These are phyloP conservation scores for Suillus spraguei DNA, from an alignment of 768 basidiomycete species.

Conservation along the genomic window DNA sequence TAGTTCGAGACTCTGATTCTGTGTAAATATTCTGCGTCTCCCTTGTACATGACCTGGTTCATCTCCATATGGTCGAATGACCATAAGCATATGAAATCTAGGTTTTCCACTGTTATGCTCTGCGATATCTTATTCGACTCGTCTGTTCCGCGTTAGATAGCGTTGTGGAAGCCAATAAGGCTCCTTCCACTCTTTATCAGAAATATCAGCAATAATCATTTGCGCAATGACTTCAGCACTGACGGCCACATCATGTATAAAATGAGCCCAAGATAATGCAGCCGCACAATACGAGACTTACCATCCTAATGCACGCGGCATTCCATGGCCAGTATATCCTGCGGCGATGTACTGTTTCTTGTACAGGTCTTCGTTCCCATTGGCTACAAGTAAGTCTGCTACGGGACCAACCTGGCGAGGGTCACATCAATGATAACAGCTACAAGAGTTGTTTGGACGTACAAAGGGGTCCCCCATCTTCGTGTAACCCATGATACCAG, in stretches of 20 bases:
- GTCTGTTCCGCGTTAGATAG: slow-evolving; percentile 43
- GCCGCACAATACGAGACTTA: slow-evolving; percentile 8
- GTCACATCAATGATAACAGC: neutral
- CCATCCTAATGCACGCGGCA: slow-evolving; percentile 73
- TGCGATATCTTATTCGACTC: slow-evolving; percentile 6
- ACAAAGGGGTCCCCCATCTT: slow-evolving; percentile 66
- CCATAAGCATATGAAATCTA: neutral
- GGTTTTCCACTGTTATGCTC: neutral
- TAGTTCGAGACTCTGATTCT: too few species aligned
- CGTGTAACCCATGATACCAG: slow-evolving; percentile 83
- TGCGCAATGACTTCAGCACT: slow-evolving; percentile 65
- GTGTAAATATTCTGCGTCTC: too few species aligned
- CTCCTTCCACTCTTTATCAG: slow-evolving; percentile 44
- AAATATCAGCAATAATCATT: slow-evolving; percentile 57
- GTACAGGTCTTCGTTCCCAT: slow-evolving; percentile 17
- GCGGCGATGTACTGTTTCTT: slow-evolving; percentile 68
- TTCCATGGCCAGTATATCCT: slow-evolving; percentile 74
- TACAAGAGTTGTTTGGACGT: slow-evolving; percentile 26
- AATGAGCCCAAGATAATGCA: neutral
- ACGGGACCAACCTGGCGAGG: slow-evolving; percentile 9
- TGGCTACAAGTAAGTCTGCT: neutral
- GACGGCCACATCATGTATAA: neutral
- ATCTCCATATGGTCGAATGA: neutral
- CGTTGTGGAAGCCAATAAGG: slow-evolving; percentile 68
- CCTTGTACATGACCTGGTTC: neutral